phyloP scores from a whole-genome alignment of 1,139 yeast genomes.

The Oligophagozyma castellii region DNA sequence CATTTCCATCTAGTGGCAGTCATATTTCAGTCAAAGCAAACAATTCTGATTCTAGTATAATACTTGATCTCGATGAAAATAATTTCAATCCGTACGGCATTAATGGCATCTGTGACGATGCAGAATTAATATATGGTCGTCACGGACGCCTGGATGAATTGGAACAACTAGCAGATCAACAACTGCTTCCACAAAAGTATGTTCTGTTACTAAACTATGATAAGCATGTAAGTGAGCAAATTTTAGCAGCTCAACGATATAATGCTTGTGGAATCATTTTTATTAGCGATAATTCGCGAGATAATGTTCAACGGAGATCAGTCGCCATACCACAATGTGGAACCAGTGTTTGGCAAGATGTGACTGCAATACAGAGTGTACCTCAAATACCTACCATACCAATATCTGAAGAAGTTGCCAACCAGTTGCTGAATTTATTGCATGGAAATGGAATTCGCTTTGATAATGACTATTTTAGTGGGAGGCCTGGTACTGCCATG shows the following conservation, averaged over 20 bases:
- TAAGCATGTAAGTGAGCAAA: constrained; percentile 37
- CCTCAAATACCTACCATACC: constrained; percentile 71
- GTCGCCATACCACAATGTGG: constrained; percentile 53
- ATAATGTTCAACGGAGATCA: constrained; percentile 41
- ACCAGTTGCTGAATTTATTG: constrained; percentile 34
- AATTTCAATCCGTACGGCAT: constrained; percentile 62
- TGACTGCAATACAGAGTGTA: constrained; percentile 11
- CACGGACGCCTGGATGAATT: constrained; percentile 53
- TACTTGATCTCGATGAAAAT: constrained; percentile 24
- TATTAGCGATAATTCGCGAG: constrained; percentile 19
- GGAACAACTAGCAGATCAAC: constrained; percentile 27
- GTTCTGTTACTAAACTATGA: constrained; percentile 57
- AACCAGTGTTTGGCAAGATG: constrained; percentile 43
- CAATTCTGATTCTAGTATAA: constrained; percentile 1
- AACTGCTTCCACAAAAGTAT: constrained; percentile 28
- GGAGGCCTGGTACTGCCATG: constrained; percentile 22
- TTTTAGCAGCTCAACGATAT: constrained; percentile 35
- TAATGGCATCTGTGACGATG: constrained; percentile 42
- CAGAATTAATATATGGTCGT: constrained; percentile 40
- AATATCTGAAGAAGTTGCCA: constrained; percentile 58
- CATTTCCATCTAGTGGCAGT: no score
- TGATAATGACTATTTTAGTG: constrained; percentile 26
- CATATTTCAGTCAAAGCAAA: no score
- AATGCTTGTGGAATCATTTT: constrained; percentile 47
- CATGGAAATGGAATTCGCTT: constrained; percentile 25